Evolutionary conservation across 1,284 basidiomycete species (phyloP).

Genomic region (Macrocybe sp.): DNA sequence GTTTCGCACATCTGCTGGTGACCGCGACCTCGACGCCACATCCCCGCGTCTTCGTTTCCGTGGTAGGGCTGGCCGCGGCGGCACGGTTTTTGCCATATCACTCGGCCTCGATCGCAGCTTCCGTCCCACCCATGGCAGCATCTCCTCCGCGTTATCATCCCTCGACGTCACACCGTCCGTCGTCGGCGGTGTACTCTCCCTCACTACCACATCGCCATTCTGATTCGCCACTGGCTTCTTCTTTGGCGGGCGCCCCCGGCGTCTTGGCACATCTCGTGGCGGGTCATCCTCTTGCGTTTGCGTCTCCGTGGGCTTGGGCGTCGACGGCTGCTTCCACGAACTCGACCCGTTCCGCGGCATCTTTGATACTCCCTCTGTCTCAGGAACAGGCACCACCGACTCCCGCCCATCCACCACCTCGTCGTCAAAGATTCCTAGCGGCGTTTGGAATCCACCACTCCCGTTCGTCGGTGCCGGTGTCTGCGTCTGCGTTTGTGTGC

Average conservation of each 20-base stretch:
- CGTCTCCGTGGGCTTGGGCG: too few relatives aligned
- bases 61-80: constrained; percentile 16
- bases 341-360: too few relatives aligned
- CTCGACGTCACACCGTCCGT: constrained; percentile 14
- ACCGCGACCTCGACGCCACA: constrained; percentile 24
- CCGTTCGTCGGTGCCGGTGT: constrained; percentile 3
- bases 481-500: too few relatives aligned
- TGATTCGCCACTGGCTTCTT: too few relatives aligned
- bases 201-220: too few relatives aligned
- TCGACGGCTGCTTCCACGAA: too few relatives aligned
- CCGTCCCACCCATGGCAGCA: constrained; percentile 32
- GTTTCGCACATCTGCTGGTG: constrained; percentile 5
- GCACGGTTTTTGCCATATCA: constrained; percentile 13
- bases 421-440: constrained; percentile 17
- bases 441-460: constrained; percentile 9
- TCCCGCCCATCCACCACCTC: constrained; percentile 13
- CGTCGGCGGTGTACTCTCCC: too few relatives aligned
- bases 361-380: not conserved
- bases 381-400: constrained; percentile 8
- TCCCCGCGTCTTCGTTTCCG: constrained; percentile 46
- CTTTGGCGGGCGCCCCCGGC: too few relatives aligned
- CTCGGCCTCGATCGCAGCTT: constrained; percentile 27
- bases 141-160: constrained; percentile 33
- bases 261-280: too few relatives aligned
- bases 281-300: too few relatives aligned